Evolutionary conservation across 345 rosid species (phyloP), one percentile per base, ranked within the genome.

Genomic region (Isatis tinctoria): DNA sequence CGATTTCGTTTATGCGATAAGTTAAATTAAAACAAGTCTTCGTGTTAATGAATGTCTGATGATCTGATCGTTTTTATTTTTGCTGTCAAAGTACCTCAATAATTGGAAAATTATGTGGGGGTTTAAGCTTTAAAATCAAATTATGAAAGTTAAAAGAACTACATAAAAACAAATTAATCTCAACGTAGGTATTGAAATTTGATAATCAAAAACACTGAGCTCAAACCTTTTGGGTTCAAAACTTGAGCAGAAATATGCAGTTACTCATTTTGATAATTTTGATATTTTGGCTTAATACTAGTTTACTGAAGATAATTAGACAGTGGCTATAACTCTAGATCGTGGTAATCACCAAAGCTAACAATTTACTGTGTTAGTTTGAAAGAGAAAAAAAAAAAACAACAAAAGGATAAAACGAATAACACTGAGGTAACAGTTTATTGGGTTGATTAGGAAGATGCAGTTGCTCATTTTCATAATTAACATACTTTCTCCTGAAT

Each of bases 81-180:
- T 3, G 14, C 13, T 44, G 12, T 28, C 12, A 30, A 30, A 56
- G 60, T n/a, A 18, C 0, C 27, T 53, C 35, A 57, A 57, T 69
- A 69, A 69, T 69, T 69, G 20, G 41, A 3, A 44, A 69, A 30
- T 58, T 57, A 69, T 17, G 73, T 57, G 16, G 54, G 16, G 54
- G 17, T 43, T 22, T 22, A 22, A 22, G 24, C 24, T 22, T 22
- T 22, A 22, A 22, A 1, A 22, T 22, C 2, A 22, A 22, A 22
- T 22, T 22, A 22, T 22, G 24, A 22, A 22, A 22, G 24, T 22
- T 22, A 22, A 22, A 22, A 2, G 24, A 1, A 22, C 24, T 22
- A 22, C 2, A 22, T 22, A 22, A 22, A 22, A 22, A 22, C 2
- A 1, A 22, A 22, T 22, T 22, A 22, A 22, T 22, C 24, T 22